Percentiles rank a stretch among this genome's conserved stretches.
Conservation (phyloP, 2,329 filamentous ascomycete species). For the Botrytis porri region DNA sequence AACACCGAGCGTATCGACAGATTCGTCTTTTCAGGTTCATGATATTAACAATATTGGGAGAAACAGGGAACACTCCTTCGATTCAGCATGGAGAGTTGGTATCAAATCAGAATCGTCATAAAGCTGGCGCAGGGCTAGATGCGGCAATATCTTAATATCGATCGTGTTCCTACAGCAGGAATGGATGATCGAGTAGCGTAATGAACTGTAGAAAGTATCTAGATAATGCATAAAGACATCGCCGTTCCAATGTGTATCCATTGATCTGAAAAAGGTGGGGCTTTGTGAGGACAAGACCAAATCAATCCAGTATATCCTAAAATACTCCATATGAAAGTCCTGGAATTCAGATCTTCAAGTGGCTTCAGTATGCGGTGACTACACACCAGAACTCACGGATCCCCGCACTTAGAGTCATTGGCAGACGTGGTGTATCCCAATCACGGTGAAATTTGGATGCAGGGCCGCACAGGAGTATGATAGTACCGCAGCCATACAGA, state of each 20-base stretch:
- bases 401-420: too few species aligned
- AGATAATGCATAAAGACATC: background rate
- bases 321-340: background rate
- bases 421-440: background rate
- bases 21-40: background rate
- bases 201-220: background rate
- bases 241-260: background rate
- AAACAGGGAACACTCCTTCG: background rate
- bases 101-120: background rate
- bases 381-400: too few species aligned
- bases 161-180: background rate
- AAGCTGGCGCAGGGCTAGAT: too few species aligned
- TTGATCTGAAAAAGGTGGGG: background rate
- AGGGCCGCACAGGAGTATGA: background rate
- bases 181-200: background rate
- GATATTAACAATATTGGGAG: background rate
- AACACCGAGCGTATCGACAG: background rate
- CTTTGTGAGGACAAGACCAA: background rate
- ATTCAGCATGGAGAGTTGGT: background rate
- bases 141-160: background rate
- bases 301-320: background rate
- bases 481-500: background rate
- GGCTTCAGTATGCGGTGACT: background rate
- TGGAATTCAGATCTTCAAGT: background rate
- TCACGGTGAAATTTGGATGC: background rate